Conservation (phyloP, 306 rosid genomes). For the Cajanus cajan region DNA sequence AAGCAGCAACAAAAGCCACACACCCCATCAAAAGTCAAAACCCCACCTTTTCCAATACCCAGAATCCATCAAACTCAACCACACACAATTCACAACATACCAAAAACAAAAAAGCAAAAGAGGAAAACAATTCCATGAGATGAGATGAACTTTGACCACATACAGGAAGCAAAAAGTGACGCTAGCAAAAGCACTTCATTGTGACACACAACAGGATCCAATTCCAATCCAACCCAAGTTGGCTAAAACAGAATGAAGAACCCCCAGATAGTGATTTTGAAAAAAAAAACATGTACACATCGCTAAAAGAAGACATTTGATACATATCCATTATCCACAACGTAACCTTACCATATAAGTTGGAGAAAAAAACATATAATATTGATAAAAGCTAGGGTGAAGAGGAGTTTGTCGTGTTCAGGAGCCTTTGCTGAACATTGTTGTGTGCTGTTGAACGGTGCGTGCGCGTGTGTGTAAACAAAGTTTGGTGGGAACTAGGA, state of each 20-base stretch:
- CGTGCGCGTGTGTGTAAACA: not conserved
- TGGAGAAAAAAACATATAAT: not conserved
- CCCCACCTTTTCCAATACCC: conserved; percentile 11
- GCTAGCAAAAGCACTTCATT: conserved; percentile 13
- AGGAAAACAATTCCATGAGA: not conserved
- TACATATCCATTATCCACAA: not conserved
- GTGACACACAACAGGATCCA: not conserved
- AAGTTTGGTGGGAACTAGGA: not conserved
- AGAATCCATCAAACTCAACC: not conserved
- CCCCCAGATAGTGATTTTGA: not conserved
- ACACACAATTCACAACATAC: conserved; percentile 1
- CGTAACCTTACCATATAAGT: conserved; percentile 5
- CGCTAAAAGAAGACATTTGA: not conserved
- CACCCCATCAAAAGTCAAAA: not conserved
- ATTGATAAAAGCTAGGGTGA: not conserved
- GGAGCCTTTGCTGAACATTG: not conserved
- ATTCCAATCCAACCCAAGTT: conserved; percentile 3
- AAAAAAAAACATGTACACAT: not conserved
- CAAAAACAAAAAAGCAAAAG: not conserved
- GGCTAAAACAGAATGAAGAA: not conserved
- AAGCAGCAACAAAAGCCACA: not conserved
- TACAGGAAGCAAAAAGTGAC: not conserved
- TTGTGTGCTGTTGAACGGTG: not conserved
- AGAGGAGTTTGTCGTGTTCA: not conserved
- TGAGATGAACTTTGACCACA: not conserved